Percentiles rank a stretch among this genome's conserved stretches.
Evolutionary conservation across 1,139 yeast species (phyloP).

Genomic region (Protomyces inouyei): DNA sequence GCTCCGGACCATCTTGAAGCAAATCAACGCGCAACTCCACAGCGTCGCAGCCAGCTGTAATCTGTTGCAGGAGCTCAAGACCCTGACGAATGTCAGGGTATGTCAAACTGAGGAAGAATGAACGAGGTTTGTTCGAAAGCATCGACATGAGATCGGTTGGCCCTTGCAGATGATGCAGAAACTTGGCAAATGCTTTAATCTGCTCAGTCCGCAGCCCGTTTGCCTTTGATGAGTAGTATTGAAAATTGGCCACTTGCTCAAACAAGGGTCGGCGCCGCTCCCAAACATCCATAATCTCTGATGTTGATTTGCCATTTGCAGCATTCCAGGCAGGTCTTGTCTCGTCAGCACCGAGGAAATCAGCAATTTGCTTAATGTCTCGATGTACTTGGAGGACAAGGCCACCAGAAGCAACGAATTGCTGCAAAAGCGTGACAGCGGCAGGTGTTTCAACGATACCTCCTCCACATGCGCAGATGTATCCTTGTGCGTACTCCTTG

Average conservation of each 20-base stretch:
- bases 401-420: constrained; percentile 55
- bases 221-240: constrained; percentile 75
- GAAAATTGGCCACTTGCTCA: constrained; percentile 70
- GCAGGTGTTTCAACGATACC: constrained; percentile 78
- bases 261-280: constrained; percentile 73
- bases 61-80: constrained; percentile 49
- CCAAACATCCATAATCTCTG: constrained; percentile 82
- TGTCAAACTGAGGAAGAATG: constrained; percentile 71
- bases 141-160: constrained; percentile 35
- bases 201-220: constrained; percentile 73
- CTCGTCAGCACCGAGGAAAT: constrained; percentile 67
- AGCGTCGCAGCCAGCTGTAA: constrained; percentile 66
- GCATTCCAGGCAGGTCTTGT: constrained; percentile 71
- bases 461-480: constrained; percentile 90
- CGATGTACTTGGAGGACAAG: constrained; percentile 88
- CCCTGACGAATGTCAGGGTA: constrained; percentile 43
- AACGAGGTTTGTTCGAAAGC: constrained; percentile 51
- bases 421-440: constrained; percentile 60
- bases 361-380: constrained; percentile 72
- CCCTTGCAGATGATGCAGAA: constrained; percentile 63
- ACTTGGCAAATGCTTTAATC: constrained; percentile 60
- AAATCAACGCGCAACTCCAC: constrained; percentile 79
- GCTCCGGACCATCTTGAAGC: constrained; percentile 45
- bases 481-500: constrained; percentile 48
- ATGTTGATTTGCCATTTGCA: constrained; percentile 38